phyloP scores from a whole-genome alignment of 1,284 basidiomycete genomes.

The Fistulinella cinereoalba region DNA sequence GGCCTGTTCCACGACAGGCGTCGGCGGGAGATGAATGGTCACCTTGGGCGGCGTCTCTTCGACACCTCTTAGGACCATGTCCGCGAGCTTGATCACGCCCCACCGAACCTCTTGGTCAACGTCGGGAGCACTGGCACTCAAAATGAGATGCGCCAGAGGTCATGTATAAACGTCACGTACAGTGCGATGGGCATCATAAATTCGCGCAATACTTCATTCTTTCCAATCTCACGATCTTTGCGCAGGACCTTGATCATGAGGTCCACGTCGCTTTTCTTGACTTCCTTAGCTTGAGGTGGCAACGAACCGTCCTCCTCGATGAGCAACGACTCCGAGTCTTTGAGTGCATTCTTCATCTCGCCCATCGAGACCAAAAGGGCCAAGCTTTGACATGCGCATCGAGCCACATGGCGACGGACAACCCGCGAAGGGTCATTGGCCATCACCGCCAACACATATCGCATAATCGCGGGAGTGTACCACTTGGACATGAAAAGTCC shows the following conservation, averaged over 20 bases:
- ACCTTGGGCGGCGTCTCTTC: slow-evolving; percentile 86
- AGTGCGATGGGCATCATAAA: slow-evolving; percentile 77
- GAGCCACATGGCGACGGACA: slow-evolving; percentile 84
- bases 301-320: slow-evolving; percentile 83
- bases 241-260: slow-evolving; percentile 77
- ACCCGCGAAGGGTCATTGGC: slow-evolving; percentile 80
- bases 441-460: slow-evolving; percentile 90
- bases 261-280: slow-evolving; percentile 78
- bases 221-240: slow-evolving; percentile 83
- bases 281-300: slow-evolving; percentile 68
- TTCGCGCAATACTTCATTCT: slow-evolving; percentile 77
- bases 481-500: slow-evolving; percentile 89
- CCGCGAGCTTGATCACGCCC: slow-evolving; percentile 89
- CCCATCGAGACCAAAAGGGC: slow-evolving; percentile 87
- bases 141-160: too few species aligned
- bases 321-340: slow-evolving; percentile 72
- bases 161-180: slow-evolving; percentile 55
- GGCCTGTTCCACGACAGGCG: slow-evolving; percentile 61
- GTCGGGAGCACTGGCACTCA: slow-evolving; percentile 67
- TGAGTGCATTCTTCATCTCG: slow-evolving; percentile 75
- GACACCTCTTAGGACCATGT: slow-evolving; percentile 80
- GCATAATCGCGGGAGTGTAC: slow-evolving; percentile 81
- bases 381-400: slow-evolving; percentile 83
- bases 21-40: slow-evolving; percentile 80
- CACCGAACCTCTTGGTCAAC: slow-evolving; percentile 87